Conservation (phyloP, 768 basidiomycete genomes). For the Ramaria sp. region DNA sequence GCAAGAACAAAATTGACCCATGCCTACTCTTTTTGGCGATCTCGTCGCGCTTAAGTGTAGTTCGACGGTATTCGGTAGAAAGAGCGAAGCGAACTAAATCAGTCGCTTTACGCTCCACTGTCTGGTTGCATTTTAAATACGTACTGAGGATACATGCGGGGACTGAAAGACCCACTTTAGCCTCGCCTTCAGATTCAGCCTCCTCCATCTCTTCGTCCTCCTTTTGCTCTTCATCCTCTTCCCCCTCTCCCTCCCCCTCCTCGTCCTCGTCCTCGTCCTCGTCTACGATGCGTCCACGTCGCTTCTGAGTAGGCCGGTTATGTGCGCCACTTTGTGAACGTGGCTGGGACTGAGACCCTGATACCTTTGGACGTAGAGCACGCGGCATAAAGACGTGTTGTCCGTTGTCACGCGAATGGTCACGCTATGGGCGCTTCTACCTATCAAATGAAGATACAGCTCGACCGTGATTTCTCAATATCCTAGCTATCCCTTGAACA, state of each 20-base stretch:
- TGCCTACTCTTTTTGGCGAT: conserved; percentile 68
- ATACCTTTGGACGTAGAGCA: conserved; percentile 9
- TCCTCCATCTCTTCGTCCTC: conserved; percentile 19
- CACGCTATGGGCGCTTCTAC: no score
- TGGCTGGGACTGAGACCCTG: conserved; percentile 30
- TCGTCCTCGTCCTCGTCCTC: conserved; percentile 25
- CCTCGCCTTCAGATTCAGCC: not conserved
- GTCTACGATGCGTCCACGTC: conserved; percentile 20
- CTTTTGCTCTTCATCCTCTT: conserved; percentile 24
- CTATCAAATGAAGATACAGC: no score
- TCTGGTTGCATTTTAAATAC: conserved; percentile 27
- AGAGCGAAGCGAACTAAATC: conserved; percentile 73
- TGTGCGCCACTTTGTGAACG: conserved; percentile 26
- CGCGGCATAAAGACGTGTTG: not conserved
- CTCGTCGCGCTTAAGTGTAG: conserved; percentile 65
- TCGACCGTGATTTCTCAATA: no score
- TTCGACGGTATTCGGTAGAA: conserved; percentile 65
- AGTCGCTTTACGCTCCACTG: conserved; percentile 50
- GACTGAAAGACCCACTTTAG: not conserved
- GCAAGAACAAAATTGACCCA: not conserved
- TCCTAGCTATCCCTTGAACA: no score
- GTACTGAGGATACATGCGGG: not conserved
- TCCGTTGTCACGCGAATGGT: no score
- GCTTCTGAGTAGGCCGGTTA: conserved; percentile 20
- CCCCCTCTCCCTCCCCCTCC: conserved; percentile 26